Evolutionary conservation across 2,329 filamentous ascomycete genomes (phyloP), one percentile per base, ranked within the genome.

Genomic region (Ophiostoma quercus): DNA sequence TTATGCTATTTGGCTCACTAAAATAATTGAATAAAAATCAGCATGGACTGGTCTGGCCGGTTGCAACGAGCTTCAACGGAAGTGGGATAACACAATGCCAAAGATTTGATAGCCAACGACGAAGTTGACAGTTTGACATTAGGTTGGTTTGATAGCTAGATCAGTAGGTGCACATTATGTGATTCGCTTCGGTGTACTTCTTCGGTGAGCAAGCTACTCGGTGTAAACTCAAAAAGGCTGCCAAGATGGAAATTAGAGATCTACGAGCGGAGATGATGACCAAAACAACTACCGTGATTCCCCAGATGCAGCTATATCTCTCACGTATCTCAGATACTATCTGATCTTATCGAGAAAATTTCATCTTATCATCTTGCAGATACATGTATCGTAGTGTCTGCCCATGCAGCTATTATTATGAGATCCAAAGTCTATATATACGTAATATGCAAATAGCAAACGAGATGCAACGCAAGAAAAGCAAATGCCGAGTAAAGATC

Each of bases 341-440:
- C 51, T 57, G 9, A 57, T 62, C 57, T 62, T 62, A 19, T 32
- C 57, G 7, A 32, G 57, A 32, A 11, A 19, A 9, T 16, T 25
- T 16, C 43, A 47, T 47, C 16, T 47, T 47, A 47, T 47, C 43
- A 47, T 47, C 43, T 47, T 47, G 43, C 43, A 22, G 25, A 29
- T 29, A 29, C 43, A 47, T n/a, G 7, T n/a, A 47, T 47, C 43
- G n/a, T 7, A 34, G 16, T 47, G 3, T 25, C 57, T 62, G 57
- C 25, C 25, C 14, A 16, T 62, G 43, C 43, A 62, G 25, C 25
- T 62, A 62, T 62, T 32, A 62, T 62, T 29, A 57, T 57, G 51
- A 32, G 57, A 62, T 62, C 25, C 22, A 62, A 60, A 62, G 57
- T 62, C 57, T 57, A 57, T 57, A 57, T 60, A 62, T 19, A 62